Evolutionary conservation across 495 filamentous ascomycete species (phyloP).

Genomic region (Aspergillus steynii): DNA sequence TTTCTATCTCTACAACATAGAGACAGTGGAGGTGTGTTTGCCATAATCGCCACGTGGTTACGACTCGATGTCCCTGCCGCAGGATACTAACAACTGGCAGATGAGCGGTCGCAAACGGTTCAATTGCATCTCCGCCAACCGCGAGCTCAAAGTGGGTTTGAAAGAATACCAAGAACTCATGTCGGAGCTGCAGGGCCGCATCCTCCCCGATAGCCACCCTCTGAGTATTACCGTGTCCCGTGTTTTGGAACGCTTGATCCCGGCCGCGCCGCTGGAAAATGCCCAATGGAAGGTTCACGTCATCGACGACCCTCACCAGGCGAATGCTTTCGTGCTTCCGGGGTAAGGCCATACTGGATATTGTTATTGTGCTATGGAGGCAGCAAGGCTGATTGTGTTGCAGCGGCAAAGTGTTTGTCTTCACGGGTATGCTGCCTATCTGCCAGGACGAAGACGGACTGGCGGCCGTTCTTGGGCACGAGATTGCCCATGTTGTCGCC

Average conservation of each 20-base stretch:
- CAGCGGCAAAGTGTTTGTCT: conserved; percentile 90
- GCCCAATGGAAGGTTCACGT: conserved; percentile 83
- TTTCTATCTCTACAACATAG: conserved; percentile 73
- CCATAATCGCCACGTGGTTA: neutral
- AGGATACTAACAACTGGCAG: conserved; percentile 19
- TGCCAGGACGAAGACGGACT: conserved; percentile 72
- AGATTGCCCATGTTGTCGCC: conserved; percentile 91
- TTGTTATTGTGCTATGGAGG: neutral
- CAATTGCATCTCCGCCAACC: conserved; percentile 65
- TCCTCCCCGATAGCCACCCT: conserved; percentile 56
- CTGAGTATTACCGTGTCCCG: conserved; percentile 56
- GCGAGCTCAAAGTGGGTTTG: conserved; percentile 54
- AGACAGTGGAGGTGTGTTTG: conserved; percentile 64
- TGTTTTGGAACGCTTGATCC: conserved; percentile 72
- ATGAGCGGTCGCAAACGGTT: conserved; percentile 78
- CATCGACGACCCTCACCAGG: conserved; percentile 62
- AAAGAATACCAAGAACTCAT: conserved; percentile 54
- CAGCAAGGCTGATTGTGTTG: conserved; percentile 7
- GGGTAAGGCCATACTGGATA: conserved; percentile 41
- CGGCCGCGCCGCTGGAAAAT: conserved; percentile 60
- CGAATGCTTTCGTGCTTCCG: conserved; percentile 89
- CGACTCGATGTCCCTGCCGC: neutral
- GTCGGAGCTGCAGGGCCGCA: conserved; percentile 40
- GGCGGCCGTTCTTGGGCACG: conserved; percentile 85
- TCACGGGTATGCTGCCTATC: conserved; percentile 75